Evolutionary conservation across 192 early-diverging fungal species (phyloP), one percentile per base, ranked within the genome.

Genomic region (Chytriomyces sp.): DNA sequence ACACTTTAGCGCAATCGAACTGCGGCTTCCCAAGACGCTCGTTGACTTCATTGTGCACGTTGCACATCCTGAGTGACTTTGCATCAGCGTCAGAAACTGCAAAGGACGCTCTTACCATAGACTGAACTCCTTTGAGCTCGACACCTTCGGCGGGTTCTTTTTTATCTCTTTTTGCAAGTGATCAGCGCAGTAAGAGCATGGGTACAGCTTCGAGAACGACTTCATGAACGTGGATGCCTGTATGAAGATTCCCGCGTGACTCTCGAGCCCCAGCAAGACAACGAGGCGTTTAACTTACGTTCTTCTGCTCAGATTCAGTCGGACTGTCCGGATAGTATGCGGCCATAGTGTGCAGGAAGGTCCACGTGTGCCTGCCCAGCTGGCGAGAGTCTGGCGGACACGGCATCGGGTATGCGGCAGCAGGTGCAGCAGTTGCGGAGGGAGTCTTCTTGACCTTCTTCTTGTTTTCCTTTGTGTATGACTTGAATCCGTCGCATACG

Each of bases 41-140:
- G 79, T 99, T 99, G 47, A 98, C 96, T 79, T 95, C 91, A 83
- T 99, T 99, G 83, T 99, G 97, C 67, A 94, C 89, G 62, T 91
- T 85, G 83, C 97, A 99, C 70, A 99, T 75, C 73, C 73, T 75
- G 20, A 24, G 11, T 1, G 46, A 13, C 16, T 57, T 13, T 13
- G 69, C 28, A 47, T 69, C 20, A 26, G 18, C 3, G 45, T 53
- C 66, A 44, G 46, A 23, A 7, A 45, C 11, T 69, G 9, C 45
- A 35, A 59, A 69, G 28, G 1, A 44, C n/a, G 45, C 7, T 49
- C 61, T 35, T 13, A 85, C 96, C 96, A 99, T 79, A 87, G 86
- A 61, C 87, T 85, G 45, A 99, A 87, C 6, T 79, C 85, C 60
- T 82, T 73, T 26, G 93, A 90, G 43, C 86, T 91, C 7, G 84